A percentile compares a stretch with the other conserved stretches of the same genome.
Conservation (phyloP, 2,329 filamentous ascomycete species). For the Biscogniauxia mediterranea region DNA sequence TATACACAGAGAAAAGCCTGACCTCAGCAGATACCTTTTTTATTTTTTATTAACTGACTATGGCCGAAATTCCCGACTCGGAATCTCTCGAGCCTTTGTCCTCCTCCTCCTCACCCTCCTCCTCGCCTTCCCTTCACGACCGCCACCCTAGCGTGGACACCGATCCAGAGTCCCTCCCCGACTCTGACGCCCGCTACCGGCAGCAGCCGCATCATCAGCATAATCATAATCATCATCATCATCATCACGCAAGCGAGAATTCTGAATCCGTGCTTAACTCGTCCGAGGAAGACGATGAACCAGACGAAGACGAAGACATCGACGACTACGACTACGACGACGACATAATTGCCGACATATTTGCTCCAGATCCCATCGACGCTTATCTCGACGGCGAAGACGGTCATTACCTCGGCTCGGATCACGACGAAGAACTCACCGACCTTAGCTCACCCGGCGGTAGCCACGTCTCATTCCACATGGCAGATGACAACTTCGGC, state of each 20-base stretch:
- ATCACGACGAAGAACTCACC: slow-evolving; percentile 7
- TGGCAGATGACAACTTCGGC: neutral
- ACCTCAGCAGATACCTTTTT: neutral
- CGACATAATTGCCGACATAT: neutral
- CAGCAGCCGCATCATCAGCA: neutral
- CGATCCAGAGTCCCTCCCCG: slow-evolving; percentile 6
- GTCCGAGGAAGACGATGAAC: slow-evolving; percentile 1
- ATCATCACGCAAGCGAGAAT: neutral
- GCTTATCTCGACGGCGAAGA: slow-evolving; percentile 5
- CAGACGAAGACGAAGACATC: slow-evolving; percentile 4
- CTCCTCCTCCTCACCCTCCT: neutral
- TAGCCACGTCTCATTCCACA: neutral
- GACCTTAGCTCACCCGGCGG: neutral
- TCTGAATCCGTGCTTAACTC: neutral
- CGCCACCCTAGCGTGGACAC: neutral
- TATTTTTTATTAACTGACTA: slow-evolving; percentile 1
- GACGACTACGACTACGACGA: slow-evolving; percentile 1
- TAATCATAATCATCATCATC: too few species aligned
- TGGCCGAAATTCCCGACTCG: slow-evolving; percentile 6
- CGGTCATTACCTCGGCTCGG: neutral
- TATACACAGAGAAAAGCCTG: neutral
- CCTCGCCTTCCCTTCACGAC: neutral
- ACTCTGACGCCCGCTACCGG: neutral
- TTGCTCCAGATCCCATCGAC: slow-evolving; percentile 7
- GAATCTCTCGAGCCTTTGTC: slow-evolving; percentile 2